These are phyloP conservation scores for Macrophomina tecta DNA, from an alignment of 2,329 filamentous ascomycete genomes.

Conservation along the genomic window DNA sequence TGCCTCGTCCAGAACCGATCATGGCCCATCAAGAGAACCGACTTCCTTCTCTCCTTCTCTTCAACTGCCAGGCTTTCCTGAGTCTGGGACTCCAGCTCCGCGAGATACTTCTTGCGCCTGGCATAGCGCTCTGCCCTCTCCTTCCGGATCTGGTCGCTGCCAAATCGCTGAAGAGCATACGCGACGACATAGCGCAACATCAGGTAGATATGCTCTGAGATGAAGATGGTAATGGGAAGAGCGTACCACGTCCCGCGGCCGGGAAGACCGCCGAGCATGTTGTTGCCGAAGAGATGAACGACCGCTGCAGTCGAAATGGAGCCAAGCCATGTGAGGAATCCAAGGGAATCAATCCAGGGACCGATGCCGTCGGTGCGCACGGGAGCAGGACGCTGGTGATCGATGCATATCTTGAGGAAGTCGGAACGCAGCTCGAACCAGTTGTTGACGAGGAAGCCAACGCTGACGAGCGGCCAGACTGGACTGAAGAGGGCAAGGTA, in stretches of 20 bases:
- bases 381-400: constrained; percentile 39
- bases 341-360: constrained; percentile 41
- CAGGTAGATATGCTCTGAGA: constrained; percentile 43
- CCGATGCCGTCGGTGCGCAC: constrained; percentile 41
- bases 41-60: constrained; percentile 41
- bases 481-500: constrained; percentile 44
- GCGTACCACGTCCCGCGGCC: constrained; percentile 36
- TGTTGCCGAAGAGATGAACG: constrained; percentile 38
- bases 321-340: constrained; percentile 42
- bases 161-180: constrained; percentile 37
- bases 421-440: constrained; percentile 45
- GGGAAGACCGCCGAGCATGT: constrained; percentile 30
- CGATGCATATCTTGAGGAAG: constrained; percentile 42
- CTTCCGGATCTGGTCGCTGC: constrained; percentile 39
- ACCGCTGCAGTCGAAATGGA: constrained; percentile 42
- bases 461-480: constrained; percentile 43
- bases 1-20: constrained; percentile 42
- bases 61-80: constrained; percentile 32
- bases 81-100: constrained; percentile 35
- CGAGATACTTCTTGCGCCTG: constrained; percentile 38
- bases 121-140: constrained; percentile 36
- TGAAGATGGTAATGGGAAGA: constrained; percentile 40
- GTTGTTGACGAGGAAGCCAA: constrained; percentile 45
- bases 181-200: constrained; percentile 38
- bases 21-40: constrained; percentile 38